phyloP scores from a whole-genome alignment of 805 yeast species.

The Kurtzmaniella cleridarum region DNA sequence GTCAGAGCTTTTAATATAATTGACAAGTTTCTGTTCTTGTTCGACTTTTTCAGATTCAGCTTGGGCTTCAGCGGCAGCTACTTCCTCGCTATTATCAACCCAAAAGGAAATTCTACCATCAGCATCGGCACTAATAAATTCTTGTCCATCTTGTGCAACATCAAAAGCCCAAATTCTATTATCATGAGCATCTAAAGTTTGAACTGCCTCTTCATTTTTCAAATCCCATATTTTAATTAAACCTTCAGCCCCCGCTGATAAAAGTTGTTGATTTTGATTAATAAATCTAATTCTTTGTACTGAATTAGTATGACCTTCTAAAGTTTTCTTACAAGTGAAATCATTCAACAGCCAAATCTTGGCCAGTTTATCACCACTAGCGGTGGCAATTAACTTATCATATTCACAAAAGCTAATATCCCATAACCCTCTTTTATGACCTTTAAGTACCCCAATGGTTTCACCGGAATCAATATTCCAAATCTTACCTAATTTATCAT shows the following conservation, averaged over 20 bases:
- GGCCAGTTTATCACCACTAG: constrained; percentile 89
- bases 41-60: constrained; percentile 56
- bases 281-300: constrained; percentile 77
- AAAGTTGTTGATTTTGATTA: constrained; percentile 59
- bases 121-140: constrained; percentile 84
- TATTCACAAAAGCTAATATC: constrained; percentile 76
- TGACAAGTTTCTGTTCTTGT: constrained; percentile 81
- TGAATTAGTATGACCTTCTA: constrained; percentile 93
- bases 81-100: constrained; percentile 80
- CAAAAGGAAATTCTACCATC: constrained; percentile 89
- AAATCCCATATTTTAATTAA: constrained; percentile 87
- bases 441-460: constrained; percentile 73
- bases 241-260: constrained; percentile 92
- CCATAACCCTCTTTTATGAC: constrained; percentile 95
- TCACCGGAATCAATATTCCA: constrained; percentile 91
- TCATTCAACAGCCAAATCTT: constrained; percentile 85
- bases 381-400: constrained; percentile 73
- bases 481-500: constrained; percentile 84
- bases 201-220: constrained; percentile 64
- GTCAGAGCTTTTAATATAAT: constrained; percentile 63
- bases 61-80: constrained; percentile 30
- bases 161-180: constrained; percentile 93
- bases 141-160: constrained; percentile 57
- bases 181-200: constrained; percentile 85
- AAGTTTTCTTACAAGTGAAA: constrained; percentile 69